These are phyloP conservation scores for Diplodia corticola DNA, from an alignment of 2,329 filamentous ascomycete genomes.

Conservation along the genomic window DNA sequence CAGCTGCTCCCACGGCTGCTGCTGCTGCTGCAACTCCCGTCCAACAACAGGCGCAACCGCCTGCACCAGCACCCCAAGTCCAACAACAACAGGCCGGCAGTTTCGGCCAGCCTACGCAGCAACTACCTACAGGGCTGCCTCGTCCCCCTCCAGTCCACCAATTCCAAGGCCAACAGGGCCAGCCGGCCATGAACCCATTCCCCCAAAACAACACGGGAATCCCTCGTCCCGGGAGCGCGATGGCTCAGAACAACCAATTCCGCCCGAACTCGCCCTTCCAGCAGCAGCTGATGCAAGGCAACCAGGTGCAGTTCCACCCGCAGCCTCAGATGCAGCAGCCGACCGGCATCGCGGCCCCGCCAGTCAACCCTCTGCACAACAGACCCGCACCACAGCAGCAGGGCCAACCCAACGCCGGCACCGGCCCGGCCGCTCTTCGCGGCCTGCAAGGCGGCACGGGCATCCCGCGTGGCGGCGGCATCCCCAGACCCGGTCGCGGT, in stretches of 20 bases:
- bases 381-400: slow-evolving; percentile 1
- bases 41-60: slow-evolving; percentile 18
- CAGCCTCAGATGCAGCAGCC: slow-evolving; percentile 25
- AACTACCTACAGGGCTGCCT: not conserved
- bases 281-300: slow-evolving; percentile 22
- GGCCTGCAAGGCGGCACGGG: slow-evolving; percentile 27
- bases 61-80: not conserved
- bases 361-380: slow-evolving; percentile 4
- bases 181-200: slow-evolving; percentile 14
- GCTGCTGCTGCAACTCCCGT: slow-evolving; percentile 12
- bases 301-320: slow-evolving; percentile 21
- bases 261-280: slow-evolving; percentile 30
- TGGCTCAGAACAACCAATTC: slow-evolving; percentile 13
- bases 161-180: slow-evolving; percentile 23
- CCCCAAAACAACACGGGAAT: slow-evolving; percentile 20
- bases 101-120: slow-evolving; percentile 13
- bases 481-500: slow-evolving; percentile 34
- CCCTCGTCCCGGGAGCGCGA: slow-evolving; percentile 28
- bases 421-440: slow-evolving; percentile 35
- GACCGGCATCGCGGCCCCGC: not conserved
- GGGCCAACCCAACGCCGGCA: slow-evolving; percentile 28
- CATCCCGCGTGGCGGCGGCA: slow-evolving; percentile 26
- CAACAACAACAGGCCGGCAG: slow-evolving; percentile 7
- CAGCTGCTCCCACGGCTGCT: not conserved
- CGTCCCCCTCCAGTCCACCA: slow-evolving; percentile 18